Conservation (phyloP, 2,329 filamentous ascomycete species). For the Rhexocercosporidium sp. region DNA sequence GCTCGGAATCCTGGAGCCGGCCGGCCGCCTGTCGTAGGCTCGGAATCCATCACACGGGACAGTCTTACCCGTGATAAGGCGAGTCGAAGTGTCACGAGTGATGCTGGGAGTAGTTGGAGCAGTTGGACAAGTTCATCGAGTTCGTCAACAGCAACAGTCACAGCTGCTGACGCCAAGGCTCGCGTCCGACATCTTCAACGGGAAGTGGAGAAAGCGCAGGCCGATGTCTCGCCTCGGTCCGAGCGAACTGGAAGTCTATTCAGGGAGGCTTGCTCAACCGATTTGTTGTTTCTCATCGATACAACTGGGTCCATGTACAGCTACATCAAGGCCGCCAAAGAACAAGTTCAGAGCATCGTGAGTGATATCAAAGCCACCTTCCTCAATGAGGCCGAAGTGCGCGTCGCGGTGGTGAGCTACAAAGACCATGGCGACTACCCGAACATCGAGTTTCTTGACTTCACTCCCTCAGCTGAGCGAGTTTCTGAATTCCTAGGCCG, state of each 20-base stretch:
- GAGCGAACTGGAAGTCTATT: conserved; percentile 40
- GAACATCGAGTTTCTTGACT: conserved; percentile 42
- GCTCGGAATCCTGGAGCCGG: background rate
- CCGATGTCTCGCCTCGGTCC: conserved; percentile 23
- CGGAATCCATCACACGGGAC: background rate
- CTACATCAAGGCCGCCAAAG: conserved; percentile 44
- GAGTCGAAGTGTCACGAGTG: background rate
- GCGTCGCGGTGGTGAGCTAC: conserved; percentile 46
- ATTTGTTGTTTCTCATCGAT: conserved; percentile 47
- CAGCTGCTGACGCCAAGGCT: background rate
- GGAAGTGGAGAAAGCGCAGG: conserved; percentile 20
- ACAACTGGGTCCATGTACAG: conserved; percentile 44
- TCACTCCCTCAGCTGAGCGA: conserved; percentile 34
- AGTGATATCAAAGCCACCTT: conserved; percentile 42
- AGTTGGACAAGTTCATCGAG: background rate
- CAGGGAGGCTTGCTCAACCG: conserved; percentile 43
- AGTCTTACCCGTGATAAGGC: background rate
- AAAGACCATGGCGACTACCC: conserved; percentile 43
- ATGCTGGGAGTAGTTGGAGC: background rate
- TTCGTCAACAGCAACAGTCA: background rate
- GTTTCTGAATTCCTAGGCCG: conserved; percentile 38
- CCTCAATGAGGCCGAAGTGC: conserved; percentile 44
- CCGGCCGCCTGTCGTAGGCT: background rate
- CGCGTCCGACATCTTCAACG: conserved; percentile 21
- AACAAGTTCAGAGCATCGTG: conserved; percentile 44